These are phyloP conservation scores for Fistulifera solaris DNA, from an alignment of 108 stramenopile genomes.

Conservation along the genomic window DNA sequence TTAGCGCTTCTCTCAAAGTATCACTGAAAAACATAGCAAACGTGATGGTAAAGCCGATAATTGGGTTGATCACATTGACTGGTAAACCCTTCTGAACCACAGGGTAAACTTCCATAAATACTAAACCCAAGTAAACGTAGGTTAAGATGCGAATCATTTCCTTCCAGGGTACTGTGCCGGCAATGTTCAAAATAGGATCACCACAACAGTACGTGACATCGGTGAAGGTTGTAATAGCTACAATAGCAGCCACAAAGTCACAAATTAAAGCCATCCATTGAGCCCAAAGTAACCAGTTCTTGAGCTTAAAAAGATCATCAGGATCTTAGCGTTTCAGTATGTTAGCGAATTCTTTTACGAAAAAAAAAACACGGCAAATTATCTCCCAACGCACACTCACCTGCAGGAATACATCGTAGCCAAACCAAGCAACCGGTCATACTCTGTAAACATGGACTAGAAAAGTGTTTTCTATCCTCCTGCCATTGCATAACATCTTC, in stretches of 20 bases:
- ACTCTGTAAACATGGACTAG: too few relatives aligned
- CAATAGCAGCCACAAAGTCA: slow-evolving; percentile 30
- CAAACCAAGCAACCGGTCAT: too few relatives aligned
- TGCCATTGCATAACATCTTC: too few relatives aligned
- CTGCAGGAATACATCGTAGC: too few relatives aligned
- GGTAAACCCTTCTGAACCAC: slow-evolving; percentile 22
- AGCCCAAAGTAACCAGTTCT: slow-evolving; percentile 13
- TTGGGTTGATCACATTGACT: slow-evolving; percentile 27
- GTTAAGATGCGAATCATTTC: slow-evolving; percentile 18
- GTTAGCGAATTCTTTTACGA: too few relatives aligned
- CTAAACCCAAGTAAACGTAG: slow-evolving; percentile 17
- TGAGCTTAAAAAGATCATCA: slow-evolving; percentile 7
- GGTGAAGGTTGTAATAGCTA: slow-evolving; percentile 17
- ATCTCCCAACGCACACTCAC: too few relatives aligned
- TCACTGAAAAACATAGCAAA: slow-evolving; percentile 38
- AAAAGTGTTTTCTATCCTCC: too few relatives aligned
- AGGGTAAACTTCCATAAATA: slow-evolving; percentile 23
- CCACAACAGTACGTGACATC: slow-evolving; percentile 27
- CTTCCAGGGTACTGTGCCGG: slow-evolving; percentile 17
- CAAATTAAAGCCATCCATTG: slow-evolving; percentile 18
- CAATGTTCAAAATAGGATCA: slow-evolving; percentile 23
- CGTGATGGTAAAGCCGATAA: slow-evolving; percentile 28
- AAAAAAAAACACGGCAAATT: too few relatives aligned
- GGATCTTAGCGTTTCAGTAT: too few relatives aligned
- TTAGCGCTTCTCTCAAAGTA: slow-evolving; percentile 14